Base-by-base conservation (phyloP, 2,329 filamentous ascomycete genomes). In the Calonectria ilicicola region DNA sequence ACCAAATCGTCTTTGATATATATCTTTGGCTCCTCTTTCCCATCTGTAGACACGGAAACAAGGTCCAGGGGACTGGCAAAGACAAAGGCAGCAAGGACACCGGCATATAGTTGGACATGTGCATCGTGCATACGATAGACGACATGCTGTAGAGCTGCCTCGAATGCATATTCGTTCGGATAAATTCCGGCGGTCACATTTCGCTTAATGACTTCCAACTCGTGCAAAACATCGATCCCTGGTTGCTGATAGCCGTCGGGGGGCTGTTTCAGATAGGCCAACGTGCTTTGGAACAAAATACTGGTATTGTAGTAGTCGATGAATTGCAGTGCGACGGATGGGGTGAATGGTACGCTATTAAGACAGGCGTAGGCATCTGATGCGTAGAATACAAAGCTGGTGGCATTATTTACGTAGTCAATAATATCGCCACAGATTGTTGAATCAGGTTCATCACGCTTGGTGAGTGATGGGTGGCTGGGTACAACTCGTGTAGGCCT, bases 391-490 rank as follows among this genome's bases (percentile, higher is more conserved):
- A 58, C 38, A 10, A 8, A 17, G n/a, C 9, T 29, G 3, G 40
- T 44, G 32, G 7, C 35, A n/a, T 56, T 44, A 49, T 67, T 67
- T 17, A 58, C 65, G 9, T 44, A 29, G 23, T 56, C 49, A 23
- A 67, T 58, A 21, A 67, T 67, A 23, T 56, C 65, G 49, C 65
- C 65, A 49, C 65, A 67, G 23, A 67, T 58, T 5, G 65, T 67
- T 35, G 64, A n/a, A 19, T 27, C 21, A 5, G 62, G 8, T 38
- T 65, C 62, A 32, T 53, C 64, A 5, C 47, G 64, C 47, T 67
- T 26, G 15, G 64, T 67, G 64, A 56, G 64, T 44, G 64, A 49
- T n/a, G n/a, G n/a, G 38, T 47, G 40, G 15, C 26, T 67, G 35
- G 47, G 64, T 21, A 15, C 26, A 10, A 67, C 47, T n/a, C 47